Conservation (phyloP, 179 eudicot species). For the Silene coronaria region DNA sequence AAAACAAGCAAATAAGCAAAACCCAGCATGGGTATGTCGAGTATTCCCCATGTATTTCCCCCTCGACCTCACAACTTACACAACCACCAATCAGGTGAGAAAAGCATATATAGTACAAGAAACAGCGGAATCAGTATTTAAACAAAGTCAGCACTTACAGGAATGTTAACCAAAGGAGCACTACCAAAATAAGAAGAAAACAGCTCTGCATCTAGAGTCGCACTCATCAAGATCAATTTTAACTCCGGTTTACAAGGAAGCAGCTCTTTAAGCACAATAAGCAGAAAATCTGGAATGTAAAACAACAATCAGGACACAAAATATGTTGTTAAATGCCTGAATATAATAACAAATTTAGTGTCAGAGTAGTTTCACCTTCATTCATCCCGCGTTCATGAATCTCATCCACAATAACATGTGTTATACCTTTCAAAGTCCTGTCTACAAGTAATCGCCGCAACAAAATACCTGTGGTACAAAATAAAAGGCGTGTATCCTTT, state of each 20-base stretch:
- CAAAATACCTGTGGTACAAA: conserved; percentile 79
- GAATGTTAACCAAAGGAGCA: conserved; percentile 60
- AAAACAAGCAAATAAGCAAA: not conserved
- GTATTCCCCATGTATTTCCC: not conserved
- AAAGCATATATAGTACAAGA: not conserved
- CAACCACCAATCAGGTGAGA: not conserved
- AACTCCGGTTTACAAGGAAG: conserved; percentile 69
- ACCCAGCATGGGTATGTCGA: not conserved
- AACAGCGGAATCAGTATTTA: not conserved
- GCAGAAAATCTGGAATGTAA: conserved; percentile 60
- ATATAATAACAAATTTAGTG: not conserved
- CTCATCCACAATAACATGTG: conserved; percentile 81
- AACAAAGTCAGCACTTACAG: conserved; percentile 36
- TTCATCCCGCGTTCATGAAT: conserved; percentile 90
- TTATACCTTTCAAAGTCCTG: conserved; percentile 63
- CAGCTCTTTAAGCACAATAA: conserved; percentile 70
- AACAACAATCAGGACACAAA: conserved; percentile 12
- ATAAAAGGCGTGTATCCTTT: conserved; percentile 70
- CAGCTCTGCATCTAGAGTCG: conserved; percentile 72
- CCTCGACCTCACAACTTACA: conserved; percentile 3
- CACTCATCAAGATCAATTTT: conserved; percentile 80
- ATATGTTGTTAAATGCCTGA: not conserved
- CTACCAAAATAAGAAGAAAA: conserved; percentile 74
- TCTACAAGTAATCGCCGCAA: conserved; percentile 71
- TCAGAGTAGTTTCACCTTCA: conserved; percentile 50